Evolutionary conservation across 306 rosid species (phyloP).

Genomic region (Vigna unguiculata): DNA sequence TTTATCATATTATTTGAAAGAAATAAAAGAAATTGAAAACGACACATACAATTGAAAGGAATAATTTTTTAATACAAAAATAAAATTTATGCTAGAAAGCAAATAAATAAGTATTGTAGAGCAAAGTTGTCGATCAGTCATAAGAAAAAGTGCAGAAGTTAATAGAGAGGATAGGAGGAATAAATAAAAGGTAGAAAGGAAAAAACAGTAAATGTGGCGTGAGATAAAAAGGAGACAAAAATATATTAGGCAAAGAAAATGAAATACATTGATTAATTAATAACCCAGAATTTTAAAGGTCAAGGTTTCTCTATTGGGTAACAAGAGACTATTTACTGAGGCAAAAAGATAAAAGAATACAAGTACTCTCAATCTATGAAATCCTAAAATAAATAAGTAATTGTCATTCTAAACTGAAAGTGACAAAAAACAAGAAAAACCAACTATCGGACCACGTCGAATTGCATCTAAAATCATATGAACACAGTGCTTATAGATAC

Average conservation of each 20-base stretch:
- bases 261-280: background rate
- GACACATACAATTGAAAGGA: too few relatives aligned
- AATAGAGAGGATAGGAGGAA: too few relatives aligned
- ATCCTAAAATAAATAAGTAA: slow-evolving; percentile 20
- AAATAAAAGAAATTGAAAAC: too few relatives aligned
- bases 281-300: background rate
- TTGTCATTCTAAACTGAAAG: slow-evolving; percentile 36
- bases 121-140: background rate
- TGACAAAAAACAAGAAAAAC: slow-evolving; percentile 15
- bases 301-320: background rate
- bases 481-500: slow-evolving; percentile 3
- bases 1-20: too few relatives aligned
- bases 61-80: too few relatives aligned
- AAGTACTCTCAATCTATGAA: slow-evolving; percentile 12
- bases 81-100: too few relatives aligned
- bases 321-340: background rate
- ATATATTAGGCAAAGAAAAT: background rate
- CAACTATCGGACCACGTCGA: slow-evolving; percentile 16
- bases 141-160: too few relatives aligned
- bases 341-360: background rate
- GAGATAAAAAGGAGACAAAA: background rate
- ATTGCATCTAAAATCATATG: slow-evolving; percentile 27
- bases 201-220: background rate
- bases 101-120: background rate
- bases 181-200: too few relatives aligned